Conservation (phyloP, 192 early-diverging fungal species). For the Piromyces finnis region DNA sequence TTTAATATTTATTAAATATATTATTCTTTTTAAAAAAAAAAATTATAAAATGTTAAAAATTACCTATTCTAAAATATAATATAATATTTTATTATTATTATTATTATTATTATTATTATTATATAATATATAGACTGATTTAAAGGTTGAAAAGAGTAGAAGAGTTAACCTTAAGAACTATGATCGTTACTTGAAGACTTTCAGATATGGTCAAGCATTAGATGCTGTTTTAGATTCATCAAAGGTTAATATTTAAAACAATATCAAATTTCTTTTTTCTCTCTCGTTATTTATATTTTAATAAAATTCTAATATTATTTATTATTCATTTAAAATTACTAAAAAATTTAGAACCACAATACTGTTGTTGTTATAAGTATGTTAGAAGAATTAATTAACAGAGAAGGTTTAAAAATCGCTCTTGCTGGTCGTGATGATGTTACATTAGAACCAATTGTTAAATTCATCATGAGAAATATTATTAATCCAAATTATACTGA, state of each 20-base stretch:
- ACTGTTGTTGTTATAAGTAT: constrained; percentile 51
- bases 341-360: neutral
- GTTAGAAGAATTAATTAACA: constrained; percentile 77
- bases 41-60: too few species aligned
- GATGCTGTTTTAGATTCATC: constrained; percentile 60
- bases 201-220: constrained; percentile 76
- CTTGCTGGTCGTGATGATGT: constrained; percentile 76
- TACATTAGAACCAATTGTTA: constrained; percentile 60
- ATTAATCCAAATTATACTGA: constrained; percentile 59
- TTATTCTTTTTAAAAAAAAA: too few species aligned
- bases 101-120: constrained; percentile 2
- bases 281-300: too few species aligned
- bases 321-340: too few species aligned
- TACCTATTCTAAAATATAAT: too few species aligned
- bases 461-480: constrained; percentile 67
- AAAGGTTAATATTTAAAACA: constrained; percentile 4
- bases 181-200: constrained; percentile 64
- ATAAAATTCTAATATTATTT: too few species aligned
- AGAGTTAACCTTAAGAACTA: constrained; percentile 49
- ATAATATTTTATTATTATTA: too few species aligned
- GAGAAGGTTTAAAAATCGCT: constrained; percentile 59
- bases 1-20: too few species aligned
- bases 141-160: constrained; percentile 51
- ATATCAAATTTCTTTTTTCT: too few species aligned
- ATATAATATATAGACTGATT: constrained; percentile 30